Conservation (phyloP, 768 basidiomycete species). For the Suillus occidentalis region DNA sequence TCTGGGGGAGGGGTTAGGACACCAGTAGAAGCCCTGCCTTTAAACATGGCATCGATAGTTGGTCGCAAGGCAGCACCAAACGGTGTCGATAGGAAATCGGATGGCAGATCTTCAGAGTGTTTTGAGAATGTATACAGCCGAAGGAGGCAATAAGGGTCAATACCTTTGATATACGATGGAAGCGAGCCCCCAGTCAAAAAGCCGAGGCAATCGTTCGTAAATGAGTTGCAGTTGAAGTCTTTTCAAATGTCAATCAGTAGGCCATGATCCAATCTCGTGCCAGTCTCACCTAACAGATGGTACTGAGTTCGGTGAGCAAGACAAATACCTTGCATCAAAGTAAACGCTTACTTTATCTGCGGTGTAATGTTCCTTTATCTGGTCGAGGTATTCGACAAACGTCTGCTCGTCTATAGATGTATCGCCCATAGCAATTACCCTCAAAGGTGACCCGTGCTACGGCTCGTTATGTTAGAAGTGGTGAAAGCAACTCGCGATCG, state of each 20-base stretch:
- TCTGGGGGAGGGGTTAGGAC: slow-evolving; percentile 31
- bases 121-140: not conserved
- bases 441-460: slow-evolving; percentile 75
- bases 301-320: slow-evolving; percentile 49
- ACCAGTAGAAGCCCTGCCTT: slow-evolving; percentile 38
- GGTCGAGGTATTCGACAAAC: slow-evolving; percentile 78
- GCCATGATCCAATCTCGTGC: too few relatives aligned
- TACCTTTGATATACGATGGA: slow-evolving; percentile 80
- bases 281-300: slow-evolving; percentile 69
- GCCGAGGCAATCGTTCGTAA: slow-evolving; percentile 84
- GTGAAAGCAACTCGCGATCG: not conserved
- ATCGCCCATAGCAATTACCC: slow-evolving; percentile 72
- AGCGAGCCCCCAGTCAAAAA: slow-evolving; percentile 85
- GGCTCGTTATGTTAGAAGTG: not conserved
- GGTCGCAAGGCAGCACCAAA: slow-evolving; percentile 86
- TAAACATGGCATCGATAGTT: slow-evolving; percentile 89
- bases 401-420: slow-evolving; percentile 83
- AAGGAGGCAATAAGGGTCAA: not conserved
- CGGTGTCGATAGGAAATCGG: slow-evolving; percentile 86
- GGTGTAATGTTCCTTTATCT: slow-evolving; percentile 79
- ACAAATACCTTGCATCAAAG: not conserved
- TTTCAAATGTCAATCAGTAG: slow-evolving; percentile 5
- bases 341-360: slow-evolving; percentile 72
- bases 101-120: slow-evolving; percentile 56
- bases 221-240: slow-evolving; percentile 97